These are phyloP conservation scores for Eremothecium coryli DNA, from an alignment of 1,139 yeast species.

Conservation along the genomic window DNA sequence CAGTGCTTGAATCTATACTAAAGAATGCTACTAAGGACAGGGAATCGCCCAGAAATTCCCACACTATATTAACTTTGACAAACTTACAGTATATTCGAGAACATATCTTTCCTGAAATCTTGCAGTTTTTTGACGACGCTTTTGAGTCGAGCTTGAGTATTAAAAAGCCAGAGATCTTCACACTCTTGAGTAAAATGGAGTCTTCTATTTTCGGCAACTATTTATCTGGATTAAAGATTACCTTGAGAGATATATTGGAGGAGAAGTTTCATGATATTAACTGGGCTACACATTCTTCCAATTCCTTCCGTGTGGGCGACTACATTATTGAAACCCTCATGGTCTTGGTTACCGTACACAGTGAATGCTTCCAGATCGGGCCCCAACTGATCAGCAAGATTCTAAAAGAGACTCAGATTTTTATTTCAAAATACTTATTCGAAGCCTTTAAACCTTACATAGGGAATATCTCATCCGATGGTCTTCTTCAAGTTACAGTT, in stretches of 20 bases:
- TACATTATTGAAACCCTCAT: slow-evolving; percentile 46
- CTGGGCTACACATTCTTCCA: slow-evolving; percentile 36
- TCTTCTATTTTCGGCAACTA: slow-evolving; percentile 43
- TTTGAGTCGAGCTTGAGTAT: slow-evolving; percentile 38
- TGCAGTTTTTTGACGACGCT: slow-evolving; percentile 39
- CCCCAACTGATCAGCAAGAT: slow-evolving; percentile 38
- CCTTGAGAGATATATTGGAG: slow-evolving; percentile 40
- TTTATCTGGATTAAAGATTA: slow-evolving; percentile 41
- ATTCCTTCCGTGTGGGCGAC: slow-evolving; percentile 37
- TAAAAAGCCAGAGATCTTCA: slow-evolving; percentile 36
- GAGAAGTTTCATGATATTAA: slow-evolving; percentile 39
- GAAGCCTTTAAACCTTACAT: slow-evolving; percentile 36
- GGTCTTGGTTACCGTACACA: slow-evolving; percentile 44
- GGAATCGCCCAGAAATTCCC: slow-evolving; percentile 31
- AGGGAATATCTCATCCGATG: slow-evolving; percentile 30
- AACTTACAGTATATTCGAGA: slow-evolving; percentile 43
- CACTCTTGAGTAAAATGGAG: slow-evolving; percentile 42
- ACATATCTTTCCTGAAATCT: slow-evolving; percentile 38
- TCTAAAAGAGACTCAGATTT: slow-evolving; percentile 39
- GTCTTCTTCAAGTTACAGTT: slow-evolving; percentile 32
- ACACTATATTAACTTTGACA: slow-evolving; percentile 39
- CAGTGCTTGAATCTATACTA: slow-evolving; percentile 42
- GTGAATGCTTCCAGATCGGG: slow-evolving; percentile 42
- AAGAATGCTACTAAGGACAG: slow-evolving; percentile 36
- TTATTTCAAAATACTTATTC: slow-evolving; percentile 37